A percentile compares a stretch with the other conserved stretches of the same genome.
Conservation (phyloP, 768 basidiomycete species). For the Cantharellus anzutake region DNA sequence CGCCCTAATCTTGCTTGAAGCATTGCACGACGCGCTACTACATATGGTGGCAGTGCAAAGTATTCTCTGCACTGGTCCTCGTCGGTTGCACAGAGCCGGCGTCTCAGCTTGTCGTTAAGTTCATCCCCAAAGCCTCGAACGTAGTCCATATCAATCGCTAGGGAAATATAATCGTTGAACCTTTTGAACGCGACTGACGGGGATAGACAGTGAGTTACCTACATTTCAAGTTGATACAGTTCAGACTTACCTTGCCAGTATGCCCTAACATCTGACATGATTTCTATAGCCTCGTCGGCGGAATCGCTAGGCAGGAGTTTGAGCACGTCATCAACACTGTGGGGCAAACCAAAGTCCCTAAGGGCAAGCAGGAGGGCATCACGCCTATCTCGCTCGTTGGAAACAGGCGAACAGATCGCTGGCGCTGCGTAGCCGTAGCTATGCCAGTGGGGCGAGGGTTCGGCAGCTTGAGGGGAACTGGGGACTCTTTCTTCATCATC, state of each 20-base stretch:
- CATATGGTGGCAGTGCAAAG: background rate
- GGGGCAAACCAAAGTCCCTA: constrained; percentile 20
- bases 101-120: constrained; percentile 24
- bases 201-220: background rate
- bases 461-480: background rate
- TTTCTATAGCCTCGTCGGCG: constrained; percentile 4
- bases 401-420: too few relatives aligned
- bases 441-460: background rate
- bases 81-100: background rate
- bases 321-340: background rate
- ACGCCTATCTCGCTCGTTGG: too few relatives aligned
- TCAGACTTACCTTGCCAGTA: constrained; percentile 7
- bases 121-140: constrained; percentile 31
- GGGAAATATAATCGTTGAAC: constrained; percentile 35
- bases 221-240: background rate
- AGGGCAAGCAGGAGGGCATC: background rate
- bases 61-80: background rate
- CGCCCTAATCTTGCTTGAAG: background rate
- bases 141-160: constrained; percentile 37
- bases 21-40: background rate
- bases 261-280: constrained; percentile 9
- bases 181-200: constrained; percentile 38
- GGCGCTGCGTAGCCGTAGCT: too few relatives aligned
- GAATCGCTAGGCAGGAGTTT: constrained; percentile 3
- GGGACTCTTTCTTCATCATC: too few relatives aligned